Percentiles rank a stretch among this genome's conserved stretches.
Evolutionary conservation across 202 grass and related monocot species (phyloP).

Genomic region (Brachypodium distachyon): DNA sequence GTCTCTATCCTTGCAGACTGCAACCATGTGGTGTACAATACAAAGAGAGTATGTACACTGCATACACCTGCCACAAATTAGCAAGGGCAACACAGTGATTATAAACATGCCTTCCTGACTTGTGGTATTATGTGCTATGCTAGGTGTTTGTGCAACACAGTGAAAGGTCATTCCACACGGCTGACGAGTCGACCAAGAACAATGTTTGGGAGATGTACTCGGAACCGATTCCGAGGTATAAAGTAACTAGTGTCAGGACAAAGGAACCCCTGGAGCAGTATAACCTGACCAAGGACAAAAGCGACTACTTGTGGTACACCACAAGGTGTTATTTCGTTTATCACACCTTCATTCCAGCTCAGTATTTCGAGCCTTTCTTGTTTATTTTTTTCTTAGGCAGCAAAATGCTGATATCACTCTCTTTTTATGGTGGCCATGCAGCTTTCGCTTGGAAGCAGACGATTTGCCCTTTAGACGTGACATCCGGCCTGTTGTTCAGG

Average conservation of each 20-base stretch:
- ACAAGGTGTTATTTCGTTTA: constrained; percentile 48
- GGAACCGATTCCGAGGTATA: constrained; percentile 42
- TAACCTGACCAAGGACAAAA: constrained; percentile 77
- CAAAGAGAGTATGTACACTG: constrained; percentile 48
- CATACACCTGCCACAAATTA: not conserved
- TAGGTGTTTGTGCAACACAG: constrained; percentile 92
- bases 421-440: constrained; percentile 19
- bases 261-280: constrained; percentile 62
- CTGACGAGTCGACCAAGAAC: constrained; percentile 30
- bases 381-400: not conserved
- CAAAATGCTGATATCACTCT: not conserved
- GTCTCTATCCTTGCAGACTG: constrained; percentile 79
- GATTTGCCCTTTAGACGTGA: constrained; percentile 77
- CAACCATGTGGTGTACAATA: constrained; percentile 78
- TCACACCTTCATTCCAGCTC: constrained; percentile 2
- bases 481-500: constrained; percentile 64
- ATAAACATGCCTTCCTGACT: constrained; percentile 4
- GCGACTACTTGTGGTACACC: constrained; percentile 89
- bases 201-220: constrained; percentile 70
- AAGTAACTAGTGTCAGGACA: constrained; percentile 15
- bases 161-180: constrained; percentile 51
- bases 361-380: not conserved
- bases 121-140: not conserved
- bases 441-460: constrained; percentile 57
- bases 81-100: not conserved